Evolutionary conservation across 2,329 filamentous ascomycete species (phyloP).

Genomic region (Aspergillus glaucus): DNA sequence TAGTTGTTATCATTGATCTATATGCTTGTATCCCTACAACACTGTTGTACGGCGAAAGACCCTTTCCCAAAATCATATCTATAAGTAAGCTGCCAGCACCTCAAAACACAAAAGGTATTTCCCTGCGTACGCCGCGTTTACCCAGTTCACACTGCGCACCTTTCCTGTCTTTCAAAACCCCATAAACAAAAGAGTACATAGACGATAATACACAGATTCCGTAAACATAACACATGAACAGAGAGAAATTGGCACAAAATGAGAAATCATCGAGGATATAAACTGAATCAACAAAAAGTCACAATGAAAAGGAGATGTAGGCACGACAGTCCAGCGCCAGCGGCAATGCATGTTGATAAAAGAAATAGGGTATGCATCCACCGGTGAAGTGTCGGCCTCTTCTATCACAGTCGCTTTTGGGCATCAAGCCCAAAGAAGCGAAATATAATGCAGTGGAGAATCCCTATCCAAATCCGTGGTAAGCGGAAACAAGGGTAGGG

Average conservation of each 20-base stretch:
- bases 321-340: constrained; percentile 5
- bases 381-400: neutral
- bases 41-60: no score
- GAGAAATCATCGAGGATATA: constrained; percentile 5
- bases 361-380: neutral
- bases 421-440: neutral
- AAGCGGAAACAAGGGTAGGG: neutral
- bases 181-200: constrained; percentile 11
- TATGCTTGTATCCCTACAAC: no score
- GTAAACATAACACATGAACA: constrained; percentile 12
- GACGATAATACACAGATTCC: constrained; percentile 7
- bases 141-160: neutral
- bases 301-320: constrained; percentile 1
- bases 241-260: constrained; percentile 5
- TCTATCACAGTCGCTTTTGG: neutral
- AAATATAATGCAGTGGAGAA: neutral
- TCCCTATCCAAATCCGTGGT: neutral
- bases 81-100: no score
- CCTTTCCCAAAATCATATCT: no score
- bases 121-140: neutral
- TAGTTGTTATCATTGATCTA: no score
- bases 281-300: constrained; percentile 4
- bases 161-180: constrained; percentile 4
- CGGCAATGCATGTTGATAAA: constrained; percentile 4
- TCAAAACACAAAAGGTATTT: no score